Evolutionary conservation across 73 alveolate genomes (phyloP).

Genomic region (Uronychia setigera): DNA sequence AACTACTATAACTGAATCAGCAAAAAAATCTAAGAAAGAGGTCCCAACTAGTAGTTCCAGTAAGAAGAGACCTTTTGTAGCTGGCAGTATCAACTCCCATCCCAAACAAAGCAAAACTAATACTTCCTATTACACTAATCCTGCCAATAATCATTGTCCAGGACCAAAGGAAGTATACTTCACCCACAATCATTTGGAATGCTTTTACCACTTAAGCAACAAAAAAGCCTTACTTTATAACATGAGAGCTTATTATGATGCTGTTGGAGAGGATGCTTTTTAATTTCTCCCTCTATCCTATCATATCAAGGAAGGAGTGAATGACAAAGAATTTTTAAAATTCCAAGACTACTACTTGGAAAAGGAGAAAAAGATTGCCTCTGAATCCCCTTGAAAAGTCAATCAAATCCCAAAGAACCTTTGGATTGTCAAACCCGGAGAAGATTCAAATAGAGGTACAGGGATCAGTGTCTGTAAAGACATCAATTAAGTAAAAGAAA

Average conservation of each 20-base stretch:
- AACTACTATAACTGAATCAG: not conserved
- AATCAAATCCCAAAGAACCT: constrained; percentile 31
- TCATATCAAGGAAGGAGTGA: constrained; percentile 28
- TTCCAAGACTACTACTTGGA: constrained; percentile 19
- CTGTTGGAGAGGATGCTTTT: constrained; percentile 20
- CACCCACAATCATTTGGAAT: not conserved
- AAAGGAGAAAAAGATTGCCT: not conserved
- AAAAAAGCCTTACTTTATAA: constrained; percentile 42
- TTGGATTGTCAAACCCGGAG: constrained; percentile 77
- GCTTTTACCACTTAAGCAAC: constrained; percentile 39
- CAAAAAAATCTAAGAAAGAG: not conserved
- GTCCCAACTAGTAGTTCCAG: constrained; percentile 3
- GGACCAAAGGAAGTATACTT: constrained; percentile 15
- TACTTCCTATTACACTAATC: no score
- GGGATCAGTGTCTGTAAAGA: constrained; percentile 46
- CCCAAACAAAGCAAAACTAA: no score
- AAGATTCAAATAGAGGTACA: constrained; percentile 53
- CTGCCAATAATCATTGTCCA: no score
- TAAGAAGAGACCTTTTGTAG: not conserved
- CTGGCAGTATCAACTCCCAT: not conserved
- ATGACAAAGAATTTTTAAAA: constrained; percentile 19
- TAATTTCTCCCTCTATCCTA: constrained; percentile 37
- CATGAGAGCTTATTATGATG: constrained; percentile 34
- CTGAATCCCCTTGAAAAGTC: no score
- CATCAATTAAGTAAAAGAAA: constrained; percentile 24